These are phyloP conservation scores for Metarhizium rileyi DNA, from an alignment of 2,329 filamentous ascomycete species.

Conservation along the genomic window DNA sequence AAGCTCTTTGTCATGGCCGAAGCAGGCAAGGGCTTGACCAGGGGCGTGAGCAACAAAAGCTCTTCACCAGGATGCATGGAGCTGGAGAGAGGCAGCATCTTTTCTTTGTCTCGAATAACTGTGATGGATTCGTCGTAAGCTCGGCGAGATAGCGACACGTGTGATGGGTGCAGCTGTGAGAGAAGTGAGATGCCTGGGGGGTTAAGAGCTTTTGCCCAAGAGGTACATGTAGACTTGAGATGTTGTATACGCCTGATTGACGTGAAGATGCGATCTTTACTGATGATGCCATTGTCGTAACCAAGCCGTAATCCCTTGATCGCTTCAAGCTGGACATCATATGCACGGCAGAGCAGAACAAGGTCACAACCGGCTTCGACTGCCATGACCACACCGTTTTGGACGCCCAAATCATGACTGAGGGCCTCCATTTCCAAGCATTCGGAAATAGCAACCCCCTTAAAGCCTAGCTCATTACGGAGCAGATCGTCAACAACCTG, in stretches of 20 bases:
- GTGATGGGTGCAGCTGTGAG: conserved; percentile 70
- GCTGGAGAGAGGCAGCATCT: conserved; percentile 71
- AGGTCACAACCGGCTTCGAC: conserved; percentile 93
- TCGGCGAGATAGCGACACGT: conserved; percentile 69
- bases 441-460: conserved; percentile 88
- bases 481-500: conserved; percentile 87
- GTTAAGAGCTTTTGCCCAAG: conserved; percentile 85
- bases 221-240: conserved; percentile 77
- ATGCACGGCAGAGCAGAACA: conserved; percentile 78
- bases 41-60: conserved; percentile 74
- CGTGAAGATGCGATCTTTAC: conserved; percentile 66
- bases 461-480: conserved; percentile 79
- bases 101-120: conserved; percentile 81
- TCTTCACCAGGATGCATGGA: conserved; percentile 80
- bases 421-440: conserved; percentile 95
- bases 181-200: conserved; percentile 70
- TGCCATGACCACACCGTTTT: conserved; percentile 94
- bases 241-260: conserved; percentile 70
- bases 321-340: conserved; percentile 81
- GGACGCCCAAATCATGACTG: conserved; percentile 92
- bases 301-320: conserved; percentile 83
- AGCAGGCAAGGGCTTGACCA: conserved; percentile 86
- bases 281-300: conserved; percentile 82
- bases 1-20: conserved; percentile 71
- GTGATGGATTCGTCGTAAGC: conserved; percentile 92